Conservation (phyloP, 2,329 filamentous ascomycete genomes). For the Chaetomium strumarium region DNA sequence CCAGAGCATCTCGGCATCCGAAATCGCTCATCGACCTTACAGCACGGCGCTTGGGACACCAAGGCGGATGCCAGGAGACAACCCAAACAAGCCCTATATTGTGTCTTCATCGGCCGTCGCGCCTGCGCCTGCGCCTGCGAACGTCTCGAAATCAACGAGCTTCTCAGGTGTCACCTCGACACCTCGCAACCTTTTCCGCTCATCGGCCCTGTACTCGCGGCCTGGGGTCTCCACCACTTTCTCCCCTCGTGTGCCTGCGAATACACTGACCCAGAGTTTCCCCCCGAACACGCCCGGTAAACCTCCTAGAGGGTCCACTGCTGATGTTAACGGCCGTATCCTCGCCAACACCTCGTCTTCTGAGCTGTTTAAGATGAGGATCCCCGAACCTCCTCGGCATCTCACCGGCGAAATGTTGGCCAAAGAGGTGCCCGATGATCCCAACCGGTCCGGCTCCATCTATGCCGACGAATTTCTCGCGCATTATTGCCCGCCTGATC, state of each 20-base stretch:
- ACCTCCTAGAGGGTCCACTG: slow-evolving; percentile 39
- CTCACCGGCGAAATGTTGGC: slow-evolving; percentile 50
- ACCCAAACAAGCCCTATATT: slow-evolving; percentile 24
- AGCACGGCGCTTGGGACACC: slow-evolving; percentile 8
- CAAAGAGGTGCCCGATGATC: slow-evolving; percentile 48
- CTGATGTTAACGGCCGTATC: slow-evolving; percentile 43
- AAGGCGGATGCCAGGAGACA: slow-evolving; percentile 26
- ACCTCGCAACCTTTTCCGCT: slow-evolving; percentile 32
- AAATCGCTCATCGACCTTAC: slow-evolving; percentile 19
- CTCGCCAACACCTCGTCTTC: slow-evolving; percentile 44
- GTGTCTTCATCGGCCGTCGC: slow-evolving; percentile 17
- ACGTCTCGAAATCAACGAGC: slow-evolving; percentile 23
- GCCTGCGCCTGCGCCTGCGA: slow-evolving; percentile 11
- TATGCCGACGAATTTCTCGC: slow-evolving; percentile 56
- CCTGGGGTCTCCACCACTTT: slow-evolving; percentile 33
- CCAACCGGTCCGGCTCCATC: slow-evolving; percentile 47
- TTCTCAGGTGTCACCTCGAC: slow-evolving; percentile 28
- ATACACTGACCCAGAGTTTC: slow-evolving; percentile 44
- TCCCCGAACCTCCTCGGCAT: slow-evolving; percentile 50
- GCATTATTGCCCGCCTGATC: slow-evolving; percentile 50
- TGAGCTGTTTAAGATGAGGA: slow-evolving; percentile 54
- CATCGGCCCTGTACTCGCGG: slow-evolving; percentile 26
- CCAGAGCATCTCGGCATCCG: slow-evolving; percentile 23
- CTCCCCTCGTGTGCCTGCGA: slow-evolving; percentile 41
- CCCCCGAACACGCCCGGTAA: slow-evolving; percentile 40